Evolutionary conservation across 2,329 filamentous ascomycete species (phyloP).

Genomic region (Aspergillus fijiensis): DNA sequence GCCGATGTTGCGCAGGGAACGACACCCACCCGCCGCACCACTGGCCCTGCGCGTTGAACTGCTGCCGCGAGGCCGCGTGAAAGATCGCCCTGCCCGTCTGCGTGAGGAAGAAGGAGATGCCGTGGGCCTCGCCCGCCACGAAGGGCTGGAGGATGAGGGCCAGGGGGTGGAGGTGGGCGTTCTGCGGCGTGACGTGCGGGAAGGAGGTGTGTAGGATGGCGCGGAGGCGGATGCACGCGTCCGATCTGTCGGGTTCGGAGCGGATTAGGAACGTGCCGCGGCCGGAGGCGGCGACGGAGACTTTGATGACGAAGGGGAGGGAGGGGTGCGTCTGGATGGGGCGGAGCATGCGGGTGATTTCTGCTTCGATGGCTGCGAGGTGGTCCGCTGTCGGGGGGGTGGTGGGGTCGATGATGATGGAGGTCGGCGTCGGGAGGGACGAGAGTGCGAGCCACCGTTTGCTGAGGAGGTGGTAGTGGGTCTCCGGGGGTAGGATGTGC

Average conservation of each 20-base stretch:
- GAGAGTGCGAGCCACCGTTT: constrained; percentile 1
- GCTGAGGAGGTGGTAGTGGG: constrained; percentile 3
- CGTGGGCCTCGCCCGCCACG: neutral
- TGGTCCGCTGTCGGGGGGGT: neutral
- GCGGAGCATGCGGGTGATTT: neutral
- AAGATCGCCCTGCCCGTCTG: neutral
- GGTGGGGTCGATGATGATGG: neutral
- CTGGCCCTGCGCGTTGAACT: neutral
- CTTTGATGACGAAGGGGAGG: constrained; percentile 5
- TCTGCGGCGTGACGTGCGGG: neutral
- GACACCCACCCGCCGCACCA: constrained; percentile 4
- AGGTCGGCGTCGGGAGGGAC: neutral
- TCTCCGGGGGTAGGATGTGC: neutral
- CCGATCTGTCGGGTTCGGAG: neutral
- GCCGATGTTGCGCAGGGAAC: neutral
- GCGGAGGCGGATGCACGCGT: neutral
- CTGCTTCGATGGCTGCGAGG: neutral
- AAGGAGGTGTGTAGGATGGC: neutral
- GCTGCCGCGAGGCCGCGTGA: neutral
- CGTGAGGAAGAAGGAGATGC: constrained; percentile 4
- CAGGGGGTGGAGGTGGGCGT: constrained; percentile 1
- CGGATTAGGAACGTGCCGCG: neutral
- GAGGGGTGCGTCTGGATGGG: neutral
- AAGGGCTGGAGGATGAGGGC: constrained; percentile 5
- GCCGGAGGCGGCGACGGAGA: constrained; percentile 5